Conservation (phyloP, 106 monocot species). For the Dendrobium officinale region DNA sequence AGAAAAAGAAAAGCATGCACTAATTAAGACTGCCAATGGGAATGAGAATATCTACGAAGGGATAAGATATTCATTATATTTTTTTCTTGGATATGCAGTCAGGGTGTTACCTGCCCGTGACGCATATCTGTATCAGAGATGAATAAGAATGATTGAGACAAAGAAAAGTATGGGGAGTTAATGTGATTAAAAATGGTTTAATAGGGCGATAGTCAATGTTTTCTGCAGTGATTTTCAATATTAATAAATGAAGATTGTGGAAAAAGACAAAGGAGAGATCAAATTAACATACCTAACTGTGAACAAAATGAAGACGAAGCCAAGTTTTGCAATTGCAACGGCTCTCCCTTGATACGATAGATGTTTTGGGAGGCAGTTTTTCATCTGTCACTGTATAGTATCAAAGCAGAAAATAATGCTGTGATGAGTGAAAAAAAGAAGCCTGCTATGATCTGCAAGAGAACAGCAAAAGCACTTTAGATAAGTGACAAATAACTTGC, state of each 20-base stretch:
- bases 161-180: background rate
- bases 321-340: background rate
- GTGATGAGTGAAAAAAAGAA: background rate
- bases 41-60: background rate
- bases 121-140: background rate
- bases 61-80: background rate
- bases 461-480: background rate
- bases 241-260: background rate
- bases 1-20: background rate
- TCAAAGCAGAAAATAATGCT: background rate
- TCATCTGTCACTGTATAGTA: background rate
- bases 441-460: constrained; percentile 9
- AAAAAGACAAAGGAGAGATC: background rate
- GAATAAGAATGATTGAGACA: background rate
- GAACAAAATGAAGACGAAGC: no score
- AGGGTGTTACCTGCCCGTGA: background rate
- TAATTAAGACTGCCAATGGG: background rate
- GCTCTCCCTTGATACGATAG: background rate
- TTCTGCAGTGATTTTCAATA: background rate
- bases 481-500: background rate
- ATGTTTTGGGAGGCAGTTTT: background rate
- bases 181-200: background rate
- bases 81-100: no score
- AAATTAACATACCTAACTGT: background rate
- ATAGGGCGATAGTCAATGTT: background rate